These are phyloP conservation scores for Tarenaya hassleriana DNA, from an alignment of 345 rosid species.

Conservation along the genomic window DNA sequence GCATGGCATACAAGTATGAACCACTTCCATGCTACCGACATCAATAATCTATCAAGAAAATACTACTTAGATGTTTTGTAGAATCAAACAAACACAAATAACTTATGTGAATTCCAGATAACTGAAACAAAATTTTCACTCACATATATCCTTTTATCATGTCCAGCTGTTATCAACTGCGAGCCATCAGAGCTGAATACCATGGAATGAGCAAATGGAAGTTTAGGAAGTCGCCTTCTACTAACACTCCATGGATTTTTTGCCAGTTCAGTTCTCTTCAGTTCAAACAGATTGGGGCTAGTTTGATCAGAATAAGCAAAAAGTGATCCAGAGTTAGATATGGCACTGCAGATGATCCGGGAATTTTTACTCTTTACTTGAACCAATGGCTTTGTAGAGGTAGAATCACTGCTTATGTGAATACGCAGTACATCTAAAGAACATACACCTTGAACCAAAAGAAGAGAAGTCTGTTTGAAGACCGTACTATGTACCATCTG, in stretches of 20 bases:
- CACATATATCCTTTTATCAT: conserved; percentile 78
- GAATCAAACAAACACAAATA: conserved; percentile 1
- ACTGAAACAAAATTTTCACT: conserved; percentile 18
- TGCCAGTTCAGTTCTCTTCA: conserved; percentile 40
- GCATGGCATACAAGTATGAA: conserved; percentile 57
- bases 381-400: conserved; percentile 54
- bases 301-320: conserved; percentile 81
- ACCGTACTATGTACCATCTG: conserved; percentile 55
- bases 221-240: conserved; percentile 60
- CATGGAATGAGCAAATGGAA: conserved; percentile 79
- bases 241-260: conserved; percentile 50
- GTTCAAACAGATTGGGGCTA: conserved; percentile 57
- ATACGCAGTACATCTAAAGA: conserved; percentile 66
- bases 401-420: conserved; percentile 30
- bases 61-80: conserved; percentile 7
- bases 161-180: conserved; percentile 63
- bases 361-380: conserved; percentile 65
- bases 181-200: conserved; percentile 66
- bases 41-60: conserved; percentile 49
- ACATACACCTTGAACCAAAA: conserved; percentile 64
- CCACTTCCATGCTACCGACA: conserved; percentile 45
- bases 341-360: conserved; percentile 73
- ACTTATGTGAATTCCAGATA: not conserved
- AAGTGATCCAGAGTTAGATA: conserved; percentile 62
- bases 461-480: conserved; percentile 52